Percentiles rank a stretch among this genome's conserved stretches.
Conservation (phyloP, 2,329 filamentous ascomycete species). For the Monosporascus sp. region DNA sequence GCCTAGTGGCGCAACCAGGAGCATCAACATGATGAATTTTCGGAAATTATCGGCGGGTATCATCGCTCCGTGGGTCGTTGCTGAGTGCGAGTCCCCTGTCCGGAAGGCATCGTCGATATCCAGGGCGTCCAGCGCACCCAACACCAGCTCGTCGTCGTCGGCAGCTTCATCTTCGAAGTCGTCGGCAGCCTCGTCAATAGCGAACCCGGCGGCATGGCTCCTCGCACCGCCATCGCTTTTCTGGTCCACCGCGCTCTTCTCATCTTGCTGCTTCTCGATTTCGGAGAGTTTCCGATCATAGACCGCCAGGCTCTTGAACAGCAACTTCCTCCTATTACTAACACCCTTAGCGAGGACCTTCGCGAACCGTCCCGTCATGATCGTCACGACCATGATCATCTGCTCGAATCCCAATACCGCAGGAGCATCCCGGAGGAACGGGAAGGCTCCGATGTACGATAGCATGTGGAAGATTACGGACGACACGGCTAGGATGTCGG, state of each 20-base stretch:
- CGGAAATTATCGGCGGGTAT: conserved; percentile 71
- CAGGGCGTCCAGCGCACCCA: conserved; percentile 64
- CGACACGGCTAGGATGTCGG: conserved; percentile 62
- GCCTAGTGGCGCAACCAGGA: conserved; percentile 60
- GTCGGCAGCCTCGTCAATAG: conserved; percentile 39
- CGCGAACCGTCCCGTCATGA: conserved; percentile 66
- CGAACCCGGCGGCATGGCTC: conserved; percentile 35
- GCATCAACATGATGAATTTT: conserved; percentile 63
- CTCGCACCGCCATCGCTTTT: conserved; percentile 1
- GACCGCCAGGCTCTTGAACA: conserved; percentile 68
- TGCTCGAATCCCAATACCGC: conserved; percentile 65
- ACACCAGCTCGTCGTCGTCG: conserved; percentile 57
- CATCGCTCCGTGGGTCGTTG: conserved; percentile 56
- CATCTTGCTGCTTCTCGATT: conserved; percentile 14
- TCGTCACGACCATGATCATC: conserved; percentile 65
- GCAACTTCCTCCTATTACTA: conserved; percentile 54
- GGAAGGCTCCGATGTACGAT: conserved; percentile 67
- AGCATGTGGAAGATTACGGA: conserved; percentile 67
- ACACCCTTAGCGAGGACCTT: conserved; percentile 55
- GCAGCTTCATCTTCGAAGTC: conserved; percentile 36
- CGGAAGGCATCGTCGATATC: conserved; percentile 58
- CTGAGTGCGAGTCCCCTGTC: conserved; percentile 37
- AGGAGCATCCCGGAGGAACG: conserved; percentile 65
- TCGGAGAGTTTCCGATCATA: conserved; percentile 55
- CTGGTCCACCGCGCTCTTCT: conserved; percentile 3